Conservation (phyloP, 2,329 filamentous ascomycete genomes). For the Teratosphaeria zuluensis region DNA sequence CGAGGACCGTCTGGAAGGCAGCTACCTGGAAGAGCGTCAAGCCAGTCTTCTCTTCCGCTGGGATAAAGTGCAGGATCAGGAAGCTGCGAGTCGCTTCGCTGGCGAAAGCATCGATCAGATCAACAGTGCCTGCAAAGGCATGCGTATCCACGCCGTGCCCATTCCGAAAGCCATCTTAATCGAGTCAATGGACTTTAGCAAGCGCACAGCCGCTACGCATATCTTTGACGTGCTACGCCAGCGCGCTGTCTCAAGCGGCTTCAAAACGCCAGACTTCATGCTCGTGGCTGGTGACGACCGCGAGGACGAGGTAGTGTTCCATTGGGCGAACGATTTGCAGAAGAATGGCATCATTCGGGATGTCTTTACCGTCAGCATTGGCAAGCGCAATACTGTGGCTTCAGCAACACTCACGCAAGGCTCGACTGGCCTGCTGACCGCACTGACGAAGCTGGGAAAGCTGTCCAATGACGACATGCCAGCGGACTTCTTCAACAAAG, state of each 20-base stretch:
- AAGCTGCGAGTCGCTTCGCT: conserved; percentile 66
- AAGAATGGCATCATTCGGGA: conserved; percentile 44
- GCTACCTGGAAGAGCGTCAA: conserved; percentile 80
- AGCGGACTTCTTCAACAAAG: conserved; percentile 19
- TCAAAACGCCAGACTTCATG: conserved; percentile 61
- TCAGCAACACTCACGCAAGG: conserved; percentile 79
- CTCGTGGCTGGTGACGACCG: conserved; percentile 84
- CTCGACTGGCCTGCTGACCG: conserved; percentile 58
- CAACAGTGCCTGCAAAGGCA: conserved; percentile 80
- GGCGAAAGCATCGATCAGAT: conserved; percentile 89
- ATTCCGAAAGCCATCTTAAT: conserved; percentile 69
- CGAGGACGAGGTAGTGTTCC: conserved; percentile 88
- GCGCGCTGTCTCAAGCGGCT: conserved; percentile 24
- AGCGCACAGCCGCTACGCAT: conserved; percentile 68
- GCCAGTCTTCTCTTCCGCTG: conserved; percentile 90
- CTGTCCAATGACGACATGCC: conserved; percentile 17
- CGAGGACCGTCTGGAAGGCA: conserved; percentile 77
- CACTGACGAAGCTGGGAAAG: conserved; percentile 23
- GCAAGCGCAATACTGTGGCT: conserved; percentile 80
- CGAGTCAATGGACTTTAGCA: conserved; percentile 78
- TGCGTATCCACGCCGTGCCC: conserved; percentile 74
- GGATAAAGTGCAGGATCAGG: conserved; percentile 67
- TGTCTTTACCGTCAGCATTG: conserved; percentile 77
- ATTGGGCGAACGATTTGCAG: conserved; percentile 75
- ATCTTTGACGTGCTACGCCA: conserved; percentile 49